Evolutionary conservation across 2,329 filamentous ascomycete species (phyloP), one percentile per base, ranked within the genome.

Genomic region (Ophiocordyceps australis): DNA sequence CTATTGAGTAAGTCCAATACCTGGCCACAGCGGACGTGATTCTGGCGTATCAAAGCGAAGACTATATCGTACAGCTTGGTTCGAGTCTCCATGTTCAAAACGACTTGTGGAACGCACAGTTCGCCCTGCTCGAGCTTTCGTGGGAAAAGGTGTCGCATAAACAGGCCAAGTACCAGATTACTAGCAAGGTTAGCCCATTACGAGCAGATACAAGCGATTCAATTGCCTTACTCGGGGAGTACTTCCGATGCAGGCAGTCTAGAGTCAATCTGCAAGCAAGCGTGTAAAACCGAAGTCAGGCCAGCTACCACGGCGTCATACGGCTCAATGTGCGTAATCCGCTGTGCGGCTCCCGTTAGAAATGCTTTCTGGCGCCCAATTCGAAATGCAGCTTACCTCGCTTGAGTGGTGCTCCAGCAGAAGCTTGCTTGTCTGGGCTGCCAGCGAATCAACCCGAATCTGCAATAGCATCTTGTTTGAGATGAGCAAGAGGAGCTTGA

Each of bases 101-200:
- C 38, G 15, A 57, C 50, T 7, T 23, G 48, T 13, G 42, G 55
- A 30, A 47, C 52, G 24, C 31, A 46, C 16, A 38, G 20, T 11
- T 19, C 26, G 10, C 28, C 28, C 5, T 29, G 14, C 6, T 22
- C 23, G 7, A 28, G 22, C 22, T 29, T 35, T 9, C 17, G 20
- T 14, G 77, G 75, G 35, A 81, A 81, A 1, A 83, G 52, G 37
- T 76, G 73, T 28, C 54, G 63, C 40, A 59, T 65, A 36, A 82
- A 68, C 2, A 83, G 42, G 4, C 50, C 41, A 45, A 44, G 22
- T 15, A 42, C 42, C n/a, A n/a, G n/a, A n/a, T n/a, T n/a, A n/a
- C n/a, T n/a, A n/a, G n/a, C n/a, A n/a, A n/a, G n/a, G n/a, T n/a
- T n/a, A n/a, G n/a, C n/a, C n/a, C n/a, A n/a, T n/a, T n/a, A n/a